A percentile compares a stretch with the other conserved stretches of the same genome.
Evolutionary conservation across 805 yeast species (phyloP).

Genomic region (Grigorovia yakushimaensis): DNA sequence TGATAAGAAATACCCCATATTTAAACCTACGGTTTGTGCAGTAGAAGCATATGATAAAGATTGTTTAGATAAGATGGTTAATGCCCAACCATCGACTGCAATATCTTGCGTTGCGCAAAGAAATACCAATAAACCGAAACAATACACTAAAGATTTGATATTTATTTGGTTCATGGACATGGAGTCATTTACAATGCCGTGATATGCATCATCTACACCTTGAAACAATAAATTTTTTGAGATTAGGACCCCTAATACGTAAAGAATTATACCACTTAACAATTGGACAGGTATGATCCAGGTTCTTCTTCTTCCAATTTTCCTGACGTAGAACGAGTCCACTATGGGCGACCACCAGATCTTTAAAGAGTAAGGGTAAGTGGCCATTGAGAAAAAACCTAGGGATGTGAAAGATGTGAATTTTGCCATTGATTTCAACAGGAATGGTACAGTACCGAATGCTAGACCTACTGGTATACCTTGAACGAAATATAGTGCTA

Average conservation of each 20-base stretch:
- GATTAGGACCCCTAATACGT: slow-evolving; percentile 45
- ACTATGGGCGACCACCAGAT: slow-evolving; percentile 94
- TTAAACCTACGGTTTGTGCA: slow-evolving; percentile 92
- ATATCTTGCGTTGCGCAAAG: slow-evolving; percentile 96
- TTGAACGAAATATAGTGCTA: slow-evolving; percentile 71
- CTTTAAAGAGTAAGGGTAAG: slow-evolving; percentile 90
- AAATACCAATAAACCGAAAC: slow-evolving; percentile 70
- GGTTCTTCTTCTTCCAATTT: slow-evolving; percentile 72
- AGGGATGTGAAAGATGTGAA: slow-evolving; percentile 79
- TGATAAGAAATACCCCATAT: slow-evolving; percentile 83
- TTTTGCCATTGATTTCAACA: slow-evolving; percentile 52
- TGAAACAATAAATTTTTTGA: slow-evolving; percentile 41
- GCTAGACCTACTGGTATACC: slow-evolving; percentile 97
- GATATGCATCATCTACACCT: slow-evolving; percentile 23
- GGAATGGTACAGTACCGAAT: slow-evolving; percentile 87
- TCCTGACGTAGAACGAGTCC: slow-evolving; percentile 65
- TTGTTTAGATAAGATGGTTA: slow-evolving; percentile 69
- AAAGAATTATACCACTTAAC: slow-evolving; percentile 60
- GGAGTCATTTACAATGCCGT: slow-evolving; percentile 7
- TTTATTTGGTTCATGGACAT: slow-evolving; percentile 7
- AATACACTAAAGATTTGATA: slow-evolving; percentile 42
- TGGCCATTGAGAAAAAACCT: slow-evolving; percentile 82
- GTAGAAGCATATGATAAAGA: slow-evolving; percentile 89
- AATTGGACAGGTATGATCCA: slow-evolving; percentile 94
- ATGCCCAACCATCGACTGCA: slow-evolving; percentile 98